These are phyloP conservation scores for Debaryomycetaceae sp. DNA, from an alignment of 1,139 yeast species.

Conservation along the genomic window DNA sequence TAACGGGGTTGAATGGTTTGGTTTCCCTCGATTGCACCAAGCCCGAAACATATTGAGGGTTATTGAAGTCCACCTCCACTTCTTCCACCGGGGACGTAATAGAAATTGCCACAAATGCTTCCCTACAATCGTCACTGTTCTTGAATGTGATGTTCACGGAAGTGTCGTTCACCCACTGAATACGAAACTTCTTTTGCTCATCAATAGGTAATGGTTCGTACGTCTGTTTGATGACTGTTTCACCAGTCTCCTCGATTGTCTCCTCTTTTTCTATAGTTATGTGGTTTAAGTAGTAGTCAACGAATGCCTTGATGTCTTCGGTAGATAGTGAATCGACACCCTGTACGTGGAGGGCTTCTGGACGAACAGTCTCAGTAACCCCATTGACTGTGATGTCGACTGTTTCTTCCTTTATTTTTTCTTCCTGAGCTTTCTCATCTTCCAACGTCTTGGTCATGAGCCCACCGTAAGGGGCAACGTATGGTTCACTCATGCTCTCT, in stretches of 20 bases:
- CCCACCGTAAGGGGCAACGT: constrained; percentile 44
- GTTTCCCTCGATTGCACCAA: constrained; percentile 34
- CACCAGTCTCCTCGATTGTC: constrained; percentile 12
- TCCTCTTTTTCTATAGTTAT: constrained; percentile 17
- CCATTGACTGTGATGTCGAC: constrained; percentile 34
- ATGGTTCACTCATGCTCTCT: constrained; percentile 27
- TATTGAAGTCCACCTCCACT: constrained; percentile 7
- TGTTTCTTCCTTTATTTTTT: constrained; percentile 28
- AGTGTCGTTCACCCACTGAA: constrained; percentile 73
- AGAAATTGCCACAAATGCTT: constrained; percentile 36
- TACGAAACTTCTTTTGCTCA: constrained; percentile 34
- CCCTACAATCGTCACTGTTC: constrained; percentile 38
- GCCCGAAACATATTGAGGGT: constrained; percentile 18
- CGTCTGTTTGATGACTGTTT: constrained; percentile 7
- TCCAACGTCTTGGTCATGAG: constrained; percentile 38
- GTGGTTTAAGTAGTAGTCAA: constrained; percentile 49
- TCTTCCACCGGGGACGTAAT: constrained; percentile 16
- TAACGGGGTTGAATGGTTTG: constrained; percentile 35
- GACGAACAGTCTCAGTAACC: constrained; percentile 29
- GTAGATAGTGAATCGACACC: constrained; percentile 74
- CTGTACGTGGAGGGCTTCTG: constrained; percentile 49
- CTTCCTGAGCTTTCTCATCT: constrained; percentile 34
- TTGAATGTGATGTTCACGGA: constrained; percentile 54
- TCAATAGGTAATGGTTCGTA: constrained; percentile 27
- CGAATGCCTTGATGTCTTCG: constrained; percentile 55